Conservation (phyloP, 2,329 filamentous ascomycete species). For the Colletotrichum limetticola region DNA sequence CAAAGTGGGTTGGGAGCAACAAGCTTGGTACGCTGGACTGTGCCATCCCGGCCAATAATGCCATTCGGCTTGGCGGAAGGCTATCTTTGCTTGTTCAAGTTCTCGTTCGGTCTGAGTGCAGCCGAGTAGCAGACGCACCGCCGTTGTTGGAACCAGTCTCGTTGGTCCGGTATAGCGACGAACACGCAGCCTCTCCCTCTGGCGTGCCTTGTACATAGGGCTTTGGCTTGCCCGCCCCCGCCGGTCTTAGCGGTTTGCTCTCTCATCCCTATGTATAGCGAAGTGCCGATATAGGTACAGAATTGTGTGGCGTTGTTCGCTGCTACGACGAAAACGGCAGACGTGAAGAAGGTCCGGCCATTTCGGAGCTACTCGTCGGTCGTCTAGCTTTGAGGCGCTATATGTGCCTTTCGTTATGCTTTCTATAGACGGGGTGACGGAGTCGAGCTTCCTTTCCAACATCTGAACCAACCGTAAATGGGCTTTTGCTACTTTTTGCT, state of each 20-base stretch:
- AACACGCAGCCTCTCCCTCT: constrained; percentile 14
- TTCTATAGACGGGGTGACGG: background rate
- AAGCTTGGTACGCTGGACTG: constrained; percentile 27
- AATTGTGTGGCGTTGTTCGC: background rate
- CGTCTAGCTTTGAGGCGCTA: background rate
- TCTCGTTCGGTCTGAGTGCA: constrained; percentile 41
- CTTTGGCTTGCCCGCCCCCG: constrained; percentile 2
- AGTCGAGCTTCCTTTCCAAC: constrained; percentile 5
- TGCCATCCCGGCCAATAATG: constrained; percentile 35
- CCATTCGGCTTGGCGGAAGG: constrained; percentile 17
- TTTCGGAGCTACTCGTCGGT: background rate
- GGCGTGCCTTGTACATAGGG: background rate
- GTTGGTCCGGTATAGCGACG: background rate
- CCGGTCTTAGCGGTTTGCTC: background rate
- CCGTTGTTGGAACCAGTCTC: constrained; percentile 2
- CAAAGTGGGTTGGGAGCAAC: constrained; percentile 17
- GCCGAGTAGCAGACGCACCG: constrained; percentile 36
- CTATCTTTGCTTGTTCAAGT: constrained; percentile 5
- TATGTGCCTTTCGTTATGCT: background rate
- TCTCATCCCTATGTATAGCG: background rate
- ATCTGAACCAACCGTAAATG: background rate
- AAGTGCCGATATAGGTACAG: constrained; percentile 2
- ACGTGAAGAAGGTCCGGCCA: background rate
- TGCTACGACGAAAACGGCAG: background rate
- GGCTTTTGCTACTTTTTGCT: no score